These are phyloP conservation scores for Populus alba DNA, from an alignment of 345 rosid genomes.

Conservation along the genomic window DNA sequence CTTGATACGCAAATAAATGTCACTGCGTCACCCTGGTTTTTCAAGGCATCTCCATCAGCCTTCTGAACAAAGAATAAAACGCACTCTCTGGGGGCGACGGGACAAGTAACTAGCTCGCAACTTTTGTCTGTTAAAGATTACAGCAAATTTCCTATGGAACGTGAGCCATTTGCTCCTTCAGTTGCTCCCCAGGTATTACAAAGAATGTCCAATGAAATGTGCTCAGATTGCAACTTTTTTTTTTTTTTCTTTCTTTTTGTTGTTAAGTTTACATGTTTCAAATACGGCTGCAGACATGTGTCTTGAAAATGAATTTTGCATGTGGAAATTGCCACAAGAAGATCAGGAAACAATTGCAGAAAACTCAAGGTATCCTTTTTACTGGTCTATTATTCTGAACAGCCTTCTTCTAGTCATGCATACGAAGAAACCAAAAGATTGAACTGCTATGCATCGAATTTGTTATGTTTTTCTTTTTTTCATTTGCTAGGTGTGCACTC, in stretches of 20 bases:
- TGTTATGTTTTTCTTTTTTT: not conserved
- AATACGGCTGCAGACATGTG: not conserved
- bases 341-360: not conserved
- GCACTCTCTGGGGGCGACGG: not conserved
- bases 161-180: no score
- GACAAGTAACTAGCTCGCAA: not conserved
- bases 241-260: not conserved
- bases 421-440: not conserved
- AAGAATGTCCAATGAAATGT: not conserved
- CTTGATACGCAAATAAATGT: not conserved
- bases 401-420: not conserved
- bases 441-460: not conserved
- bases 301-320: not conserved
- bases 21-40: not conserved
- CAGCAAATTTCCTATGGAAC: not conserved
- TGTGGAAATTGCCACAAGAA: not conserved
- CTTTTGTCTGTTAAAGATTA: no score
- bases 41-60: not conserved
- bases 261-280: not conserved
- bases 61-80: not conserved
- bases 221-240: not conserved
- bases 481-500: not conserved
- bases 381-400: not conserved
- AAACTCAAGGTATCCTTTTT: not conserved
- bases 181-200: not conserved